phyloP scores from a whole-genome alignment of 2,329 filamentous ascomycete species.

The Alternaria tenuissima region DNA sequence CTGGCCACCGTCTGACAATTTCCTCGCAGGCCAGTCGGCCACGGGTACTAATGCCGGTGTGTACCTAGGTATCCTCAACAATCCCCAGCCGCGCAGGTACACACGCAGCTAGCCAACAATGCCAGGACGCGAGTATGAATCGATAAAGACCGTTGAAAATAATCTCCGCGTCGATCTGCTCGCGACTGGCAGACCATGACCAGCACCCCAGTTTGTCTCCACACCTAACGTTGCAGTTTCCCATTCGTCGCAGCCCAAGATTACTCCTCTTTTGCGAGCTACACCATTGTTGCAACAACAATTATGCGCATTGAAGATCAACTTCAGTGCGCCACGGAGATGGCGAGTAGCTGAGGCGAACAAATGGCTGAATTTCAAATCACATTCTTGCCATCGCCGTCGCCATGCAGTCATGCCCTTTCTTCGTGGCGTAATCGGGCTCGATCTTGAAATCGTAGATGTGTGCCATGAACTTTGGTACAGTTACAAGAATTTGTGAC shows the following conservation, averaged over 20 bases:
- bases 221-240: conserved; percentile 8
- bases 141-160: conserved; percentile 15
- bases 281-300: conserved; percentile 11
- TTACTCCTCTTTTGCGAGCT: neutral
- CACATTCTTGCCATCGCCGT: neutral
- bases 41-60: conserved; percentile 1
- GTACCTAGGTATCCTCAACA: neutral
- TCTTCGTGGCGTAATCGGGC: neutral
- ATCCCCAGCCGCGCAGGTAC: conserved; percentile 7
- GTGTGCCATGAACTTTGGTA: conserved; percentile 1
- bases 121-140: conserved; percentile 4
- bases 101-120: conserved; percentile 7
- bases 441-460: conserved; percentile 1
- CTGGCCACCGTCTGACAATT: neutral
- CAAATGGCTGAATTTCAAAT: neutral
- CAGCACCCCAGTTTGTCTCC: conserved; percentile 5
- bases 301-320: conserved; percentile 8
- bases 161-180: conserved; percentile 26
- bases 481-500: neutral
- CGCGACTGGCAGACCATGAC: neutral
- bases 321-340: neutral
- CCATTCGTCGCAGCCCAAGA: conserved; percentile 13
- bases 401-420: conserved; percentile 4
- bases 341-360: conserved; percentile 1
- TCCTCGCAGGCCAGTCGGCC: conserved; percentile 1